A percentile compares a stretch with the other conserved stretches of the same genome.
These are phyloP conservation scores for Pestalotiopsis fici DNA, from an alignment of 2,329 filamentous ascomycete species.

Conservation along the genomic window DNA sequence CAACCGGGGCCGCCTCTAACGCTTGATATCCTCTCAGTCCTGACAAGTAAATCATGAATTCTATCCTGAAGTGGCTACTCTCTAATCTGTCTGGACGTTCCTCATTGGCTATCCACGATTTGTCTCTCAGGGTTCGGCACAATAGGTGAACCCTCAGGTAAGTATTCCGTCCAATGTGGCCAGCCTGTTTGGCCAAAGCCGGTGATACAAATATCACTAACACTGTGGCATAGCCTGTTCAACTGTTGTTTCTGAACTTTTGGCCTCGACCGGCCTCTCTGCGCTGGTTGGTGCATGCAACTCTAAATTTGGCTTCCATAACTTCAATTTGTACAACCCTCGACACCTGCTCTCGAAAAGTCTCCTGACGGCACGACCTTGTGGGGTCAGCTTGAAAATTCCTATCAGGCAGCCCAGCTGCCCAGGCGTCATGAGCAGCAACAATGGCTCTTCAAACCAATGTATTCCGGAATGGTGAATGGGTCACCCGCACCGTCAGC, in stretches of 20 bases:
- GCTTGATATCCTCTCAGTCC: neutral
- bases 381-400: neutral
- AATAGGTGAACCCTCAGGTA: neutral
- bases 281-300: neutral
- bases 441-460: constrained; percentile 55
- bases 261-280: neutral
- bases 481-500: constrained; percentile 56
- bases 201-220: neutral
- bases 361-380: neutral
- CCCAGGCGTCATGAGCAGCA: neutral
- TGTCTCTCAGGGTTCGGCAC: neutral
- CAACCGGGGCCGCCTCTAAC: neutral
- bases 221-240: neutral
- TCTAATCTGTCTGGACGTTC: neutral
- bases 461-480: constrained; percentile 54
- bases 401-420: neutral
- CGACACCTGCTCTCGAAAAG: constrained; percentile 15
- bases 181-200: neutral
- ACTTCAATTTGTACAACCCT: constrained; percentile 14
- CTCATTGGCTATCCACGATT: neutral
- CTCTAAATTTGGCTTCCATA: neutral
- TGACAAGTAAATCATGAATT: neutral
- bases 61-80: neutral
- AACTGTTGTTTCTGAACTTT: neutral
- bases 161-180: neutral